Base-by-base conservation (phyloP, 1,284 basidiomycete genomes). In the Cutaneotrichosporon sp. region DNA sequence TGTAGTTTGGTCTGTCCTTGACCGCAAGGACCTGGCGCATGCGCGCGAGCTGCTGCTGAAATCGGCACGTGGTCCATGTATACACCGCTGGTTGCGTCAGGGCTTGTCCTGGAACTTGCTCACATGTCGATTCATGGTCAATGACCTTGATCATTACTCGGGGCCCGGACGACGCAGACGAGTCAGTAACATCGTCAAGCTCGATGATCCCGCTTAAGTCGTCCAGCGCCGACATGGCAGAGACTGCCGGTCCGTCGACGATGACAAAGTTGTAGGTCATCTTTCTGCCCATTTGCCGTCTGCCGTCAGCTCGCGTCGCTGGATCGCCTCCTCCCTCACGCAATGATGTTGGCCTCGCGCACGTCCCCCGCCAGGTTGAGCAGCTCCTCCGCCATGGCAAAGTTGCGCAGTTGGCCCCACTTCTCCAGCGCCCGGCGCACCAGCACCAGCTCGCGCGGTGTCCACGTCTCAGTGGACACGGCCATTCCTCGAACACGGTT, bases 11-110 rank as follows among this genome's bases (percentile, higher is more conserved):
- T 51, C 87, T 84, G 72, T 92, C 88, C 63, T 93, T 88, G 71
- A 92, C 91, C n/a, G 85, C 85, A 19, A 87, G 89, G 29, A 94
- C 79, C 68, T 94, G 94, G 42, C 91, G 86, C 93, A 98, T 98
- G 61, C 89, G 86, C 59, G 86, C 84, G 7, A 97, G 78, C 56
- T 93, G 90, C 62, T 90, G 87, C 61, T 87, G 84, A 67, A 97
- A 83, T 42, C 89, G 84, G 61, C 88, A 84, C 34, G 94, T 76
- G 16, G 90, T 92, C 94, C 94, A 98, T 5, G 84, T 80, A 68
- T 92, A 93, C 52, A 94, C 84, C 29, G 88, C 87, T 70, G 47
- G 45, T 43, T 66, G 53, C 63, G 64, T 61, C 38, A 39, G 43
- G 46, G 41, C 48, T 49, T 46, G 38, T 49, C 49, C 43, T 45